These are phyloP conservation scores for Blechomonas ayalai DNA, from an alignment of 208 protist genomes.

Conservation along the genomic window DNA sequence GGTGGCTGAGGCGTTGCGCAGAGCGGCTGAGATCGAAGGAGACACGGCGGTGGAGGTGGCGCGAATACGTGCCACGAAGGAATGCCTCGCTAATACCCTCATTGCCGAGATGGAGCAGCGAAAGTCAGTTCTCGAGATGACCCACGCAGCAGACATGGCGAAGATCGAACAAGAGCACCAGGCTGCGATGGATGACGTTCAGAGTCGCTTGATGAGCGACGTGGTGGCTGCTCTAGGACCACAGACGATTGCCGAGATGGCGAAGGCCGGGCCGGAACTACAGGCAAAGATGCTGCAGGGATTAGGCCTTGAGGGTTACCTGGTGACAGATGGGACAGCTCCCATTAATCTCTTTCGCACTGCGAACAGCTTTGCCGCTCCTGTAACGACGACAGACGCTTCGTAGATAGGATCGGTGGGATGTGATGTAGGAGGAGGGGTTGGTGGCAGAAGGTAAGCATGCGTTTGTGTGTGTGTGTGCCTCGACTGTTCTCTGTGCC, in stretches of 20 bases:
- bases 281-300: slow-evolving; percentile 69
- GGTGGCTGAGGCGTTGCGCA: slow-evolving; percentile 79
- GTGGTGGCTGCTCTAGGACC: slow-evolving; percentile 61
- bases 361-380: slow-evolving; percentile 65
- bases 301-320: slow-evolving; percentile 79
- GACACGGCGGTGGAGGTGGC: slow-evolving; percentile 75
- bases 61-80: slow-evolving; percentile 64
- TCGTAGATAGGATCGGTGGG: slow-evolving; percentile 1
- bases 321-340: slow-evolving; percentile 89
- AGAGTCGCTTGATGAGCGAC: slow-evolving; percentile 31
- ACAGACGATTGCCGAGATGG: slow-evolving; percentile 71
- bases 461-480: too few relatives aligned
- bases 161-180: slow-evolving; percentile 23
- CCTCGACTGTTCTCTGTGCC: too few relatives aligned
- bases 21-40: slow-evolving; percentile 85
- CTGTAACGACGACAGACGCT: not conserved
- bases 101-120: slow-evolving; percentile 40
- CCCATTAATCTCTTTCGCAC: slow-evolving; percentile 91
- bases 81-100: slow-evolving; percentile 33
- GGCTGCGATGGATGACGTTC: slow-evolving; percentile 24
- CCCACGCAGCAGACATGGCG: slow-evolving; percentile 31
- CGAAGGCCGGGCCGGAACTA: slow-evolving; percentile 72
- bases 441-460: not conserved
- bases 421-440: not conserved
- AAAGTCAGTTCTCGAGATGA: slow-evolving; percentile 23